These are phyloP conservation scores for Pseudophaeomoniella oleicola DNA, from an alignment of 2,329 filamentous ascomycete genomes.

Conservation along the genomic window DNA sequence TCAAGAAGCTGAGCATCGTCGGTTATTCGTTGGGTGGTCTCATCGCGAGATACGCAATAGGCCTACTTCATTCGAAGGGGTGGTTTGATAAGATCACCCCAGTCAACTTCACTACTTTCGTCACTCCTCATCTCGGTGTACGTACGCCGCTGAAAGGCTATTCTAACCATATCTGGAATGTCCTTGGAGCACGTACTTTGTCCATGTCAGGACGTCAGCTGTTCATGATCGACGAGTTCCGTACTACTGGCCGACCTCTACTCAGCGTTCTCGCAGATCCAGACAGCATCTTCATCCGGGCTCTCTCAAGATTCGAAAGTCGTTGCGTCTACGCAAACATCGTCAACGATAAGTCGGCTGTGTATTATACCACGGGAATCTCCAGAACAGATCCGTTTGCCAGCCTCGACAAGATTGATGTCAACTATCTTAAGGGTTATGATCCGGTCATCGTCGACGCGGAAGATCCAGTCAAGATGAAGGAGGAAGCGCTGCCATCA, in stretches of 20 bases:
- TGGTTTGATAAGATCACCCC: slow-evolving; percentile 67
- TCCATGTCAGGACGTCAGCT: slow-evolving; percentile 76
- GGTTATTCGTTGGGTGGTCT: slow-evolving; percentile 86
- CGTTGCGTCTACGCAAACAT: slow-evolving; percentile 75
- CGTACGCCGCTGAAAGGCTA: slow-evolving; percentile 53
- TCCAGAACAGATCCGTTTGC: slow-evolving; percentile 63
- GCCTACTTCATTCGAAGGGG: slow-evolving; percentile 67
- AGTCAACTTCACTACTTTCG: slow-evolving; percentile 90
- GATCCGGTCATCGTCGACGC: slow-evolving; percentile 63
- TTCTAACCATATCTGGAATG: slow-evolving; percentile 60
- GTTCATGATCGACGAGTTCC: slow-evolving; percentile 75
- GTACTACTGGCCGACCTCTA: slow-evolving; percentile 66
- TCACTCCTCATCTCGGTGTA: slow-evolving; percentile 68
- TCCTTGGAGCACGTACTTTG: slow-evolving; percentile 65
- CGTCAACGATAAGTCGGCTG: slow-evolving; percentile 67
- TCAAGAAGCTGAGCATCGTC: slow-evolving; percentile 71
- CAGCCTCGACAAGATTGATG: slow-evolving; percentile 49
- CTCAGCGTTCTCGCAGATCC: slow-evolving; percentile 71
- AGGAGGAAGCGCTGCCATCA: slow-evolving; percentile 17
- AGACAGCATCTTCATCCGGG: slow-evolving; percentile 71
- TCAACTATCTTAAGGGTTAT: slow-evolving; percentile 63
- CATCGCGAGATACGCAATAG: slow-evolving; percentile 73
- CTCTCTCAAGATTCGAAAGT: slow-evolving; percentile 59
- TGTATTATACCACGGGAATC: slow-evolving; percentile 72
- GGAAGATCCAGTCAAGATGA: slow-evolving; percentile 40